Evolutionary conservation across 2,329 filamentous ascomycete genomes (phyloP), one percentile per base, ranked within the genome.

Genomic region (Penicillium nordicum): DNA sequence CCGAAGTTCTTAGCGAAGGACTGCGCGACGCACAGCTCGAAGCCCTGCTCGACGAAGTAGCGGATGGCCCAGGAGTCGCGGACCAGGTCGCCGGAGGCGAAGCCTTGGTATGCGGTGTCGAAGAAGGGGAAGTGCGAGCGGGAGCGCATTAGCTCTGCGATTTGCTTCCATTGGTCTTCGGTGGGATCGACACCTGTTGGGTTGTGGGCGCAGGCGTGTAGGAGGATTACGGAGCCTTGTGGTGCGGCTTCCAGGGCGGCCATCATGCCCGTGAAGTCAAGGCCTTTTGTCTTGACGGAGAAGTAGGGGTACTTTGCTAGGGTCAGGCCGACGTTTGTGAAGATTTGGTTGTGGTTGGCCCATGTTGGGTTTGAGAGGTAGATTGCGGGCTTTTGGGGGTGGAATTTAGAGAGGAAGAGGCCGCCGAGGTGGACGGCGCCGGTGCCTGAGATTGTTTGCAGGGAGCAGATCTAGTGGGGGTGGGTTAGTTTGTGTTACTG

Each of bases 311-410:
- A 99, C 63, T 85, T 85, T 65, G 87, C 87, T 67, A 91, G 84
- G 34, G 85, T 79, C 30, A 97, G 81, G 67, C 84, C 82, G 71
- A 97, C 92, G 72, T 97, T 97, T 76, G 82, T 84, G 80, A 99
- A 96, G 82, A 99, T 97, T 77, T 97, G 94, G 80, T 95, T 88
- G 85, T 99, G 94, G 80, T 99, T 99, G 66, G 89, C 92, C 94
- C 94, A 99, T 60, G 94, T 99, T 51, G 94, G 94, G 75, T 89
- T 89, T 69, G 92, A 96, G 75, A 97, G 82, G 82, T 96, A 97
- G 77, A 95, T 85, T 57, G 87, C 85, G 65, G 88, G 78, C 82
- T 85, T 71, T 74, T 69, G 76, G 56, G 80, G 81, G 82, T 90
- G 96, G 85, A 97, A 99, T 75, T 88, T 92, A 74, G 89, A 81